Percentiles rank a stretch among this genome's conserved stretches.
phyloP scores from a whole-genome alignment of 768 basidiomycete genomes.

The Termitomyces heimii region DNA sequence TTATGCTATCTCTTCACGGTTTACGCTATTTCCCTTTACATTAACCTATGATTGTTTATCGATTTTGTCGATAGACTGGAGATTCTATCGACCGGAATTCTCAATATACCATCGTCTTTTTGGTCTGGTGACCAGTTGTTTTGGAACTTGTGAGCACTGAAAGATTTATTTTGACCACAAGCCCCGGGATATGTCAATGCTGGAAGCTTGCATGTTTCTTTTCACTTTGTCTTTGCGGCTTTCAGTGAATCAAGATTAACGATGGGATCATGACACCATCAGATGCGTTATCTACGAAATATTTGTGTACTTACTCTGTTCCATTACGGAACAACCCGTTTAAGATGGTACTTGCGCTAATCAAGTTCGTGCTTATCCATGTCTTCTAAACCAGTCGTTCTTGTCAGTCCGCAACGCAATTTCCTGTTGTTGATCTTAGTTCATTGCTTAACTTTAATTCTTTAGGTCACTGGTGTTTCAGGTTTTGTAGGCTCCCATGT shows the following conservation, averaged over 20 bases:
- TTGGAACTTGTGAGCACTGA: background rate
- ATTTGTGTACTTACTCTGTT: background rate
- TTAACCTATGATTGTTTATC: background rate
- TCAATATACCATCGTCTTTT: constrained; percentile 5
- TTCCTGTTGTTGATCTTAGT: background rate
- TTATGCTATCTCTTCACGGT: background rate
- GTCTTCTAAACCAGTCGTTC: background rate
- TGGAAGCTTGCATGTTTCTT: too few relatives aligned
- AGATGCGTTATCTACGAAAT: background rate
- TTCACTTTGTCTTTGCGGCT: too few relatives aligned
- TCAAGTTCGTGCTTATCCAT: background rate
- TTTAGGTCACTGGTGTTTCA: constrained; percentile 14
- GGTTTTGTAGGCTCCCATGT: constrained; percentile 15
- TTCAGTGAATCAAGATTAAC: too few relatives aligned
- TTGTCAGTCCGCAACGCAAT: background rate
- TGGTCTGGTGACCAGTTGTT: background rate
- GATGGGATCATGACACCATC: background rate
- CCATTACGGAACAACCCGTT: background rate
- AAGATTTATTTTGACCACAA: too few relatives aligned
- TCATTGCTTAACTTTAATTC: background rate
- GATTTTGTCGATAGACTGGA: constrained; percentile 8
- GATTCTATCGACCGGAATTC: constrained; percentile 1
- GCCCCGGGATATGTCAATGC: too few relatives aligned
- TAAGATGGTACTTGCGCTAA: background rate
- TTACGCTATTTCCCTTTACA: background rate